These are phyloP conservation scores for Amylostereum areolatum DNA, from an alignment of 1,284 basidiomycete species.

Conservation along the genomic window DNA sequence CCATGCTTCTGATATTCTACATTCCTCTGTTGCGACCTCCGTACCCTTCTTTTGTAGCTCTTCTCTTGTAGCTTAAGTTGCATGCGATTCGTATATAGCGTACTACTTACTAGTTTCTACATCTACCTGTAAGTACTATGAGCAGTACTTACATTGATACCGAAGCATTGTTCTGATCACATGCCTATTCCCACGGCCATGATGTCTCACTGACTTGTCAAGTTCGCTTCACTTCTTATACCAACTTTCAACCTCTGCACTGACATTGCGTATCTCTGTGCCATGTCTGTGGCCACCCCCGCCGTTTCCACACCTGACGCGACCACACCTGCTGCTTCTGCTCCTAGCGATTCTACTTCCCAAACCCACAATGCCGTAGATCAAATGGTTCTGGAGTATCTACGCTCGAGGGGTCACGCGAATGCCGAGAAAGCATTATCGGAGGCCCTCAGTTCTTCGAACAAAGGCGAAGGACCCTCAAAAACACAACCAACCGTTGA, in stretches of 20 bases:
- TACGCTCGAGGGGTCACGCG: constrained; percentile 76
- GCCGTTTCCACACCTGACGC: constrained; percentile 30
- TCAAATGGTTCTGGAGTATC: constrained; percentile 76
- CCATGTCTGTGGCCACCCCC: constrained; percentile 41
- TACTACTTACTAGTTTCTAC: no score
- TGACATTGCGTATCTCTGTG: neutral
- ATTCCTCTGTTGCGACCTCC: no score
- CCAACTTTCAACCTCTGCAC: neutral
- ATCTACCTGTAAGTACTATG: no score
- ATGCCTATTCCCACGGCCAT: no score
- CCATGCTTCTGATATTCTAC: neutral
- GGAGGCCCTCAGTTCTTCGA: constrained; percentile 54
- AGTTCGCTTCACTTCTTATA: neutral
- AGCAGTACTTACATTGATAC: no score
- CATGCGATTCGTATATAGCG: no score
- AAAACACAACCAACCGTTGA: constrained; percentile 52
- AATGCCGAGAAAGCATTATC: constrained; percentile 72
- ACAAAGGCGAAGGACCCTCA: constrained; percentile 49
- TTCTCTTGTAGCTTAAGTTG: no score
- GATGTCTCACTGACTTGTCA: no score
- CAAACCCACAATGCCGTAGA: constrained; percentile 39
- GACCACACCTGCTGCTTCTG: constrained; percentile 16
- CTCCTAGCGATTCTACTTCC: constrained; percentile 23
- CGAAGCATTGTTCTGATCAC: no score
- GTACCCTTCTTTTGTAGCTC: no score